Base-by-base conservation (phyloP, 495 filamentous ascomycete genomes). In the Penicillium samsonianum region DNA sequence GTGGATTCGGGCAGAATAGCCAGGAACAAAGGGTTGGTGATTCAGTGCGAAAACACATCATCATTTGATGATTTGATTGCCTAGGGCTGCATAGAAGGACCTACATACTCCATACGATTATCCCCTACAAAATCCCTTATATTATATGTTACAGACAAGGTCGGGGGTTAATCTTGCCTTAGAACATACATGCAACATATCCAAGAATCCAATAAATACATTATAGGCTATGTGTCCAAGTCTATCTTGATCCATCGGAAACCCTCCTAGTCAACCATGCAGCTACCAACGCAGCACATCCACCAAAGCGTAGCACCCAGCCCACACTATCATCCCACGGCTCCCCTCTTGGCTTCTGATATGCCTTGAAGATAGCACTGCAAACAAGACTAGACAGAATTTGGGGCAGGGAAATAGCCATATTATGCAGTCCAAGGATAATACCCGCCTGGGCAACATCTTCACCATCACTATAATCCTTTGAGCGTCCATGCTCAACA, bases 401-500 rank as follows among this genome's bases (percentile, higher is more conserved):
- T 70, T 96, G 92, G 14, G 92, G 92, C 20, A 91, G 83, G 0
- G 90, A 88, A 57, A 96, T 85, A 25, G 91, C 87, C 70, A 96
- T 91, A 68, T 96, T 96, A 73, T 96, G 92, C 22, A 96, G 87
- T 2, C 92, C 92, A 2, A 96, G 79, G 31, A 96, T 86, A 22
- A 96, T 89, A 14, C 92, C 92, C 1, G 92, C 91, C 72, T 96
- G 91, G 52, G 66, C 70, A 6, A 69, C 58, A 51, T 76, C 69
- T 17, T 71, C 69, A 9, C 68, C 68, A 35, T 62, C 65, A 14
- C 59, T 43, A 14, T 58, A 17, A n/a, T 42, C 10, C 28, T 62
- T 55, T 5, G 58, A 28, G 10, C 45, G 53, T 2, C 70, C 70
- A n/a, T 61, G 50, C 57, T 74, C 73, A 16, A 71, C 17, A 43